Percentiles rank a stretch among this genome's conserved stretches.
Conservation (phyloP, 495 filamentous ascomycete genomes). For the Aspergillus sclerotioniger region DNA sequence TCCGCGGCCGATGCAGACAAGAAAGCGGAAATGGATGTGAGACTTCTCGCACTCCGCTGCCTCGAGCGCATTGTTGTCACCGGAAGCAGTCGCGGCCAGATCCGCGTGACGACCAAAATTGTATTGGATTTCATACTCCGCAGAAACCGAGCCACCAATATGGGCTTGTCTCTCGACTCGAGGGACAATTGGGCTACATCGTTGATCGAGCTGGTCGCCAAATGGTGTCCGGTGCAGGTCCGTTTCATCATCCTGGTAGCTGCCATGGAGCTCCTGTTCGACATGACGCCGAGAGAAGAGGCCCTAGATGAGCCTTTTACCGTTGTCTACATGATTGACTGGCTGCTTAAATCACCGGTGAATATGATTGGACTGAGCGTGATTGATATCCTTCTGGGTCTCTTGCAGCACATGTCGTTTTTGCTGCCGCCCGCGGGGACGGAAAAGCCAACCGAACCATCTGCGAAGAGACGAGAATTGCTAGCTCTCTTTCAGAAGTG, state of each 20-base stretch:
- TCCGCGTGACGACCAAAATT: conserved; percentile 66
- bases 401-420: conserved; percentile 74
- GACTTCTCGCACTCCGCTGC: conserved; percentile 75
- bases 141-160: conserved; percentile 34
- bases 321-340: conserved; percentile 69
- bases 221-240: conserved; percentile 88
- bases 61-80: conserved; percentile 75
- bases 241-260: conserved; percentile 83
- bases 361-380: conserved; percentile 93
- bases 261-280: conserved; percentile 69
- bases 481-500: conserved; percentile 67
- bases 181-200: conserved; percentile 70
- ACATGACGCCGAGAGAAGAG: conserved; percentile 61
- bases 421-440: conserved; percentile 61
- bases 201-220: conserved; percentile 70
- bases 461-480: conserved; percentile 44
- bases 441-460: conserved; percentile 18
- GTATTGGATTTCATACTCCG: conserved; percentile 69
- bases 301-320: conserved; percentile 68
- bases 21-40: conserved; percentile 81
- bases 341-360: conserved; percentile 78
- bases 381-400: conserved; percentile 82
- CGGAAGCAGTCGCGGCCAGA: conserved; percentile 69
- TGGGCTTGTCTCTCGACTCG: conserved; percentile 11
- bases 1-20: conserved; percentile 81